phyloP scores from a whole-genome alignment of 495 filamentous ascomycete genomes.

The Aspergillus nanangensis region DNA sequence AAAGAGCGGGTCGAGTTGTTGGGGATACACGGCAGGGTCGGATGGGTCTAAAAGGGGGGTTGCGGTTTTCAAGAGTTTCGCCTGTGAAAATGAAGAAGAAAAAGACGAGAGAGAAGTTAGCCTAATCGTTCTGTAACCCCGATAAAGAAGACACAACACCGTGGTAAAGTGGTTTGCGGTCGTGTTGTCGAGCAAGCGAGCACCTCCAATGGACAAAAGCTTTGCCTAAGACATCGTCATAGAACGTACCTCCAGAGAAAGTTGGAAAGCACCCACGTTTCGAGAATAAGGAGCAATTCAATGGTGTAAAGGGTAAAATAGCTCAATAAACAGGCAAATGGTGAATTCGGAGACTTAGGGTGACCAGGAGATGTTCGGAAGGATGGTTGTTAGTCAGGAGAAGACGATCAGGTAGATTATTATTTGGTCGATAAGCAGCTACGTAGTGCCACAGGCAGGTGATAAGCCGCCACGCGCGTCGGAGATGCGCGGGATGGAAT shows the following conservation, averaged over 20 bases:
- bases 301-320: too few species aligned
- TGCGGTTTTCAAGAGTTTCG: too few species aligned
- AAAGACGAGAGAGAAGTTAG: too few species aligned
- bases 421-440: constrained; percentile 5
- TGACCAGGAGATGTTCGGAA: not conserved
- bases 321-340: not conserved
- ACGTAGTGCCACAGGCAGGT: too few species aligned
- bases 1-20: constrained; percentile 5
- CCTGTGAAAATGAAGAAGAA: not conserved
- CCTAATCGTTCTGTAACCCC: too few species aligned
- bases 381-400: constrained; percentile 4
- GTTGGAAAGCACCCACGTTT: not conserved
- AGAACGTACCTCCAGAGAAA: constrained; percentile 1
- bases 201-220: not conserved
- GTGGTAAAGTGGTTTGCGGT: not conserved
- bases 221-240: constrained; percentile 9
- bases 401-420: constrained; percentile 1
- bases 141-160: not conserved
- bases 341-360: not conserved
- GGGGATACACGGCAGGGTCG: not conserved
- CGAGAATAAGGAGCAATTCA: too few species aligned
- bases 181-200: constrained; percentile 3
- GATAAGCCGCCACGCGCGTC: not conserved
- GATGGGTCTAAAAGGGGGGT: not conserved
- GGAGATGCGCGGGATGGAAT: too few species aligned